These are phyloP conservation scores for Aspergillus fijiensis DNA, from an alignment of 2,329 filamentous ascomycete species.

Conservation along the genomic window DNA sequence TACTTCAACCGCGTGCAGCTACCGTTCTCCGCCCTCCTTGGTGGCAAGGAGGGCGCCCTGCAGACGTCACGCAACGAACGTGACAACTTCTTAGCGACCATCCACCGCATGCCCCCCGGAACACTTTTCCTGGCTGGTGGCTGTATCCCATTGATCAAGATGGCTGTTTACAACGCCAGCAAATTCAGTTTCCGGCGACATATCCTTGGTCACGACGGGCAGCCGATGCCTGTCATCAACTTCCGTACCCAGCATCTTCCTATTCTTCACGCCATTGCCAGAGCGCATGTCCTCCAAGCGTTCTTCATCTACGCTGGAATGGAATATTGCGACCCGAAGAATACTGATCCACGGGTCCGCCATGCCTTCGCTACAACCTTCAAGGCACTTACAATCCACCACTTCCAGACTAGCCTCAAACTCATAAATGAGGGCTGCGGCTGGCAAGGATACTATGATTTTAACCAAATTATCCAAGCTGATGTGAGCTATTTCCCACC, in stretches of 20 bases:
- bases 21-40: slow-evolving; percentile 16
- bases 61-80: slow-evolving; percentile 4
- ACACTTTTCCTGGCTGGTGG: slow-evolving; percentile 16
- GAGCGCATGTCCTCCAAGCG: slow-evolving; percentile 11
- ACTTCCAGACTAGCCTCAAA: slow-evolving; percentile 12
- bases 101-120: slow-evolving; percentile 14
- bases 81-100: background rate
- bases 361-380: slow-evolving; percentile 15
- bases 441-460: slow-evolving; percentile 15
- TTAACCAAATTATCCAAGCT: slow-evolving; percentile 17
- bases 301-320: slow-evolving; percentile 25
- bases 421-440: slow-evolving; percentile 16
- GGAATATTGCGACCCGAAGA: slow-evolving; percentile 30
- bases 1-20: slow-evolving; percentile 18
- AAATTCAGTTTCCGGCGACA: slow-evolving; percentile 13
- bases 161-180: slow-evolving; percentile 18
- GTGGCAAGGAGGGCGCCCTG: background rate
- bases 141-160: slow-evolving; percentile 21
- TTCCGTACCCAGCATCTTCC: slow-evolving; percentile 30
- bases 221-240: slow-evolving; percentile 16
- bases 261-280: slow-evolving; percentile 24
- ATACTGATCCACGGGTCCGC: slow-evolving; percentile 12
- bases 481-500: background rate
- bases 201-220: background rate
- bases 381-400: slow-evolving; percentile 14